Conservation (phyloP, 2,329 filamentous ascomycete species). For the Botryosphaeria agaves region DNA sequence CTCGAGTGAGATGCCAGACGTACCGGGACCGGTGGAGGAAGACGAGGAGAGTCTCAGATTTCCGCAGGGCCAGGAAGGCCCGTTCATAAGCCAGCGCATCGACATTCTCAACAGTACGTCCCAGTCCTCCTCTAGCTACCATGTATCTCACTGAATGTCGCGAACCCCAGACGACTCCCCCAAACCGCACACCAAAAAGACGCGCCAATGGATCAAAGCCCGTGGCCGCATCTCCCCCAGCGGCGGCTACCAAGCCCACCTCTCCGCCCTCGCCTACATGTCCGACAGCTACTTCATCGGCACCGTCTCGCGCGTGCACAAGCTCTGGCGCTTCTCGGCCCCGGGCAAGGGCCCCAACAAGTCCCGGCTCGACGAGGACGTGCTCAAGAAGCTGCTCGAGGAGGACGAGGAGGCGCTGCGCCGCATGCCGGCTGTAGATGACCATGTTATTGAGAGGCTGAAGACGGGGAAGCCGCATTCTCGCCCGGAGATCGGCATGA, state of each 20-base stretch:
- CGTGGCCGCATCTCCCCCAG: slow-evolving; percentile 54
- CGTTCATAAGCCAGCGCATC: slow-evolving; percentile 40
- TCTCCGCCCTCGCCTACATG: slow-evolving; percentile 83
- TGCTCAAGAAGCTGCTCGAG: slow-evolving; percentile 24
- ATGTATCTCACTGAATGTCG: no score
- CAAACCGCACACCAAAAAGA: slow-evolving; percentile 47
- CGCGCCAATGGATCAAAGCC: slow-evolving; percentile 53
- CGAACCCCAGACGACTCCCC: slow-evolving; percentile 21
- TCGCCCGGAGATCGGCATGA: slow-evolving; percentile 57
- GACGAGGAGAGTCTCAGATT: slow-evolving; percentile 14
- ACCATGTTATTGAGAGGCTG: slow-evolving; percentile 35
- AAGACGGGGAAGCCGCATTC: slow-evolving; percentile 25
- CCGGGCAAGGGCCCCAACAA: slow-evolving; percentile 5
- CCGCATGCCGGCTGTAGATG: slow-evolving; percentile 24
- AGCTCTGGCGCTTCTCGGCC: slow-evolving; percentile 52
- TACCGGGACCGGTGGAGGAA: slow-evolving; percentile 24
- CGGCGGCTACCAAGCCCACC: slow-evolving; percentile 64
- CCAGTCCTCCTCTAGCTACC: no score
- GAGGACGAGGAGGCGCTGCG: slow-evolving; percentile 26
- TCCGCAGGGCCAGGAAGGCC: slow-evolving; percentile 20
- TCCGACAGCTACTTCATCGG: slow-evolving; percentile 88
- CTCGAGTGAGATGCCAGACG: slow-evolving; percentile 34
- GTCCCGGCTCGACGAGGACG: slow-evolving; percentile 20
- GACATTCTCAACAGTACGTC: slow-evolving; percentile 37
- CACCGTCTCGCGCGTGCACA: slow-evolving; percentile 66